Conservation (phyloP, 1,139 yeast genomes). For the Debaryomyces nepalensis region DNA sequence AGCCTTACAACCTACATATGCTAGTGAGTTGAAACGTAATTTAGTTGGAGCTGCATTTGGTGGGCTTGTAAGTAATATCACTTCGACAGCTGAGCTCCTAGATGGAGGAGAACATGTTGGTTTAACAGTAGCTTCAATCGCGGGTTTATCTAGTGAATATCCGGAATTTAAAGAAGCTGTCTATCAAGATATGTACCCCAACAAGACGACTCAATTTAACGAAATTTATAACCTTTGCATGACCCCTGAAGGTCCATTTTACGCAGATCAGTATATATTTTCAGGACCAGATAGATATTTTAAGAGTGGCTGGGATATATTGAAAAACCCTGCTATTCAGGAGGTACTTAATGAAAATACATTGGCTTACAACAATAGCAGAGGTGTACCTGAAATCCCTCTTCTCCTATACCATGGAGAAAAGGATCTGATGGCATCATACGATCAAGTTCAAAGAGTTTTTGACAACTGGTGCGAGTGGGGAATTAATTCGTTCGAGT, state of each 20-base stretch:
- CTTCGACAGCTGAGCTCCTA: constrained; percentile 23
- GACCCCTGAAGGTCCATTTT: constrained; percentile 18
- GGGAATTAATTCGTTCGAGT: constrained; percentile 18
- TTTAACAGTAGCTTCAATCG: constrained; percentile 28
- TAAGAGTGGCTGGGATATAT: constrained; percentile 15
- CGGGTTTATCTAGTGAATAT: constrained; percentile 34
- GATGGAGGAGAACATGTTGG: constrained; percentile 35
- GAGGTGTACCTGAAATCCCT: constrained; percentile 29
- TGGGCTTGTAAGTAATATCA: constrained; percentile 33
- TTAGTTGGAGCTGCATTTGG: constrained; percentile 38
- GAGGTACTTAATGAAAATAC: constrained; percentile 25
- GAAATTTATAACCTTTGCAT: constrained; percentile 24
- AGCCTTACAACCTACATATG: constrained; percentile 35
- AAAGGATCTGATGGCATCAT: constrained; percentile 28
- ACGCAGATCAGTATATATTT: constrained; percentile 20
- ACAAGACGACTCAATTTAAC: constrained; percentile 8
- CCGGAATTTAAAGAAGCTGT: constrained; percentile 22
- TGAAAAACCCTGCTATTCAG: constrained; percentile 18
- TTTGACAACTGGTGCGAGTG: constrained; percentile 27
- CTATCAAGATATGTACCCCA: constrained; percentile 8
- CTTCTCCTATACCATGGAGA: constrained; percentile 31
- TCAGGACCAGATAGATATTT: constrained; percentile 24
- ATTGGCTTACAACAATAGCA: constrained; percentile 22
- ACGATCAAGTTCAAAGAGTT: constrained; percentile 23
- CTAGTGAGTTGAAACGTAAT: constrained; percentile 31